Evolutionary conservation across 2,329 filamentous ascomycete species (phyloP), one percentile per base, ranked within the genome.

Genomic region (Huntiella omanensis): DNA sequence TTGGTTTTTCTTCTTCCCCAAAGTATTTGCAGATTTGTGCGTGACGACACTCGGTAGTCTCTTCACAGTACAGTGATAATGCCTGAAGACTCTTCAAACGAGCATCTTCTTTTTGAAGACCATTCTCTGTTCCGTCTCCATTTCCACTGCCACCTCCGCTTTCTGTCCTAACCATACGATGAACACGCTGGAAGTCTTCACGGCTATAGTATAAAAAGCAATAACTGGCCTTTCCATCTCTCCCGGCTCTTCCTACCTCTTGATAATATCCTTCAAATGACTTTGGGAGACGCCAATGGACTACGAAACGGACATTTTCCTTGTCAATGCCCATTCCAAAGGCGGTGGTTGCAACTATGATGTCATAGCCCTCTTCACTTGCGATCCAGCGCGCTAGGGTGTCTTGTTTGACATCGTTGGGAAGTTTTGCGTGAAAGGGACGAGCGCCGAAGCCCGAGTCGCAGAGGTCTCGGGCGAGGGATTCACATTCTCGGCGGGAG

Each of bases 281-380:
- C 57, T 93, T 92, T 7, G 88, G 84, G 7, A 94, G 71, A 49
- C 85, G 82, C 86, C 88, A 96, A 61, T 96, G 88, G 1, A 91
- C 77, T 1, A 96, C 87, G 55, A 95, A 95, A 2, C 88, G 81
- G 8, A 96, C 88, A 54, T 93, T 81, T 45, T 91, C 77, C 60
- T 95, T 95, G 61, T 96, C 87, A 52, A 96, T 95, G 19, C 88
- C 88, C 88, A 96, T 96, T 2, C 88, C 88, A 56, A 96, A 96
- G 0, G 88, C 88, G 1, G 85, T 96, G 0, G 88, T 96, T 1
- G 88, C 88, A 22, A 95, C 86, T 50, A 96, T 88, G 42, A 96
- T 77, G 58, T 91, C 86, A 62, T 91, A 94, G 1, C 81, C 81
- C 19, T 72, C 68, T 46, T 75, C 71, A 58, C 84, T 82, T 46